A percentile compares a stretch with the other conserved stretches of the same genome.
Evolutionary conservation across 2,329 filamentous ascomycete genomes (phyloP).

Genomic region (Aspergillus luchuensis): DNA sequence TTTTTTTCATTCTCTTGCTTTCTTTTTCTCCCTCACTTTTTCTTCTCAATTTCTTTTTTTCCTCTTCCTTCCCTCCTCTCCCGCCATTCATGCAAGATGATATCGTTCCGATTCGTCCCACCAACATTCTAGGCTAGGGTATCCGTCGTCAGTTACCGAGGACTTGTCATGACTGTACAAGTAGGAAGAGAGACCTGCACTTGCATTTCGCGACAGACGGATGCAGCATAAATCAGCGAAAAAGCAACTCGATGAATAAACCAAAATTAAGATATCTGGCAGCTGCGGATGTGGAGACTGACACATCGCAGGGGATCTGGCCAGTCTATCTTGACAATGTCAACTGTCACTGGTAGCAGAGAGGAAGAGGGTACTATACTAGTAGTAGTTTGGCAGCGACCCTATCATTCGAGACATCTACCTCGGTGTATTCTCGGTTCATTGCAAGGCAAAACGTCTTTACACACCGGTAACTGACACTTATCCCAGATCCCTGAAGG

Average conservation of each 20-base stretch:
- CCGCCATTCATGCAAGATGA: not conserved
- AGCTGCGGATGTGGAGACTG: not conserved
- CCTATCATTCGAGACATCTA: not conserved
- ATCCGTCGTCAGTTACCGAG: not conserved
- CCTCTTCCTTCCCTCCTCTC: not conserved
- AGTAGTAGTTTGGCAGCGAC: not conserved
- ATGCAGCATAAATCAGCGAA: not conserved
- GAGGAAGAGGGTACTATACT: not conserved
- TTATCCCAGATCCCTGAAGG: not conserved
- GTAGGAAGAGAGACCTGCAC: not conserved
- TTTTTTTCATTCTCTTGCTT: constrained; percentile 1
- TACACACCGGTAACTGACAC: not conserved
- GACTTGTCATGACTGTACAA: not conserved
- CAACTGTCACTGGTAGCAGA: constrained; percentile 3
- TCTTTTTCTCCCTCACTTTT: not conserved
- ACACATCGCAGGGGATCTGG: not conserved
- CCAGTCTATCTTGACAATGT: not conserved
- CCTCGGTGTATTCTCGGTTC: constrained; percentile 7
- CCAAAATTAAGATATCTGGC: not conserved
- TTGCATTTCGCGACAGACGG: not conserved
- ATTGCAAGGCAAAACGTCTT: not conserved
- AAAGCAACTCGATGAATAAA: not conserved
- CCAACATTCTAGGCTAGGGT: not conserved
- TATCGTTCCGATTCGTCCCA: constrained; percentile 1
- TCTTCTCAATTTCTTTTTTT: too few relatives aligned